Evolutionary conservation across 306 rosid genomes (phyloP), one percentile per base, ranked within the genome.

Genomic region (Pachyrhizus erosus): DNA sequence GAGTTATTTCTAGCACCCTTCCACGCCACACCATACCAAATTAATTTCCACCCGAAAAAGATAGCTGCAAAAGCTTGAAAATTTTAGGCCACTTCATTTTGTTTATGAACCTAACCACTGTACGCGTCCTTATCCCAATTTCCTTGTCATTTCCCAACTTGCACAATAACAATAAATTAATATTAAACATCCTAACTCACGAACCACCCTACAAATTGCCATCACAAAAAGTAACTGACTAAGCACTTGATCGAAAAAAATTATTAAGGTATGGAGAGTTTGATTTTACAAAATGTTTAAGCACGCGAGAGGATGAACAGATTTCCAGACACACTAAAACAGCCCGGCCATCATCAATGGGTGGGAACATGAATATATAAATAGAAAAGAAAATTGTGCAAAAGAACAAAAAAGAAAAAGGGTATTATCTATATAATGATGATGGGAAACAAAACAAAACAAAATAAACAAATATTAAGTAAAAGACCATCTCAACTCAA

Each of bases 281-380:
- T 55, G 52, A 80, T 84, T 27, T 55, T 76, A 76, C 88, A 87
- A 75, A 82, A 70, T 1, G 20, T 78, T 75, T 18, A 27, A 61
- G 70, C 79, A 54, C 81, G 29, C 74, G 68, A 40, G 72, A 81
- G 84, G 75, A 27, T 49, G 78, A 87, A 70, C 86, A 71, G 37
- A 82, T 88, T 85, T 89, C 94, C 96, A 90, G 97, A 92, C 93
- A 66, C 87, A 61, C 91, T 88, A 94, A 92, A 91, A 91, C 81
- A 88, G 90, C 90, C 86, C 84, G 92, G 89, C 75, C 91, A 83
- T 31, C 80, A 80, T 23, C 73, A 80, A 54, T 81, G 23, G 54
- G 58, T 77, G 64, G 64, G 33, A 74, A 60, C 74, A 79, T 71
- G 87, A 73, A 48, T 65, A 75, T 45, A 54, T 45, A 57, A 51